Evolutionary conservation across 2,329 filamentous ascomycete species (phyloP).

Genomic region (Chrysoporthe deuterocubensis): DNA sequence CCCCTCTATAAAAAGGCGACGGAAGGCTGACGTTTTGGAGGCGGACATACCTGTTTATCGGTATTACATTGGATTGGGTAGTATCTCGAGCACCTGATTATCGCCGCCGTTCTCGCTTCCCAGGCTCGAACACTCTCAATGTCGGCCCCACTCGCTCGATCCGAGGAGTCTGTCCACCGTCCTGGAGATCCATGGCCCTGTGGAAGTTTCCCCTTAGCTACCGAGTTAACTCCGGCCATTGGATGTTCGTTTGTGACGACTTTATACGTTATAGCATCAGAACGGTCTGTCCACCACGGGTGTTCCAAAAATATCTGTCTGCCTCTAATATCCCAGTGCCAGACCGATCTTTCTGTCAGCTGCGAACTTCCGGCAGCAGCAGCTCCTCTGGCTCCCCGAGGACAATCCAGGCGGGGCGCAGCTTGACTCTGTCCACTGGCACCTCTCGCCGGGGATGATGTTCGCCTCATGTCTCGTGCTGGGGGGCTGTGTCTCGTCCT

Average conservation of each 20-base stretch:
- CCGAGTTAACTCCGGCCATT: conserved; percentile 16
- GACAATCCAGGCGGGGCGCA: background rate
- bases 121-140: background rate
- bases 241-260: conserved; percentile 17
- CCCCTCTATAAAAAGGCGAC: background rate
- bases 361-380: background rate
- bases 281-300: conserved; percentile 8
- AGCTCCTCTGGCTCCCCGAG: background rate
- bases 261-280: conserved; percentile 11
- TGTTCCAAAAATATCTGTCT: background rate
- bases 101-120: background rate
- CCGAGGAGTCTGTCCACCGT: background rate
- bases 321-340: background rate
- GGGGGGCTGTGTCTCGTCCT: conserved; percentile 43
- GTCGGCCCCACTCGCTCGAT: background rate
- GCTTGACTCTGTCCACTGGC: conserved; percentile 31
- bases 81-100: background rate
- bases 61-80: background rate
- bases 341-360: background rate
- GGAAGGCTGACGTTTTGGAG: background rate
- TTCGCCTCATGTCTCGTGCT: conserved; percentile 41
- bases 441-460: conserved; percentile 40
- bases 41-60: background rate
- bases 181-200: background rate
- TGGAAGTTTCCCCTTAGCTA: background rate